Percentiles rank a stretch among this genome's conserved stretches.
Evolutionary conservation across 148 eudicot genomes (phyloP).

Genomic region (Mesembryanthemum crystallinum): DNA sequence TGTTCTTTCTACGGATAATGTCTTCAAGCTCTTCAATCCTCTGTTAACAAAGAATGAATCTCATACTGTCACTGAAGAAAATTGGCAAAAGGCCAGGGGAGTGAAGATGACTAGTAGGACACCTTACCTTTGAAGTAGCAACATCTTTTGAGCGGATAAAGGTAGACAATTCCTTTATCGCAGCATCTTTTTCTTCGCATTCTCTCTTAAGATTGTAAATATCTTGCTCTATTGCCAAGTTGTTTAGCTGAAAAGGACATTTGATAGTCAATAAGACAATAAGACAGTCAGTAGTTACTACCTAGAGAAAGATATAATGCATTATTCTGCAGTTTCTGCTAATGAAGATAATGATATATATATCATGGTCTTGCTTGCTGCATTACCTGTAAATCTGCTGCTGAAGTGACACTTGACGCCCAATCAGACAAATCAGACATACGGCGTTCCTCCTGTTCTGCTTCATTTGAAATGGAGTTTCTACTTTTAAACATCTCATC

Average conservation of each 20-base stretch:
- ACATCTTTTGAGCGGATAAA: conserved; percentile 58
- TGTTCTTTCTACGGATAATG: conserved; percentile 67
- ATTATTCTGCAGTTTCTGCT: background rate
- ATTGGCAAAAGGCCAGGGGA: background rate
- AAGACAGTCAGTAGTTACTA: background rate
- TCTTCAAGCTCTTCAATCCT: conserved; percentile 83
- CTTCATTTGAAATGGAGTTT: conserved; percentile 33
- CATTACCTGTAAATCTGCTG: conserved; percentile 63
- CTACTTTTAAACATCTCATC: conserved; percentile 46
- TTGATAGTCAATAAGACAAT: conserved; percentile 1
- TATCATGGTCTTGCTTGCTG: background rate
- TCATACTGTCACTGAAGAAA: background rate
- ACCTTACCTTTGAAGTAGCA: conserved; percentile 58
- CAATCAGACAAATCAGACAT: conserved; percentile 97
- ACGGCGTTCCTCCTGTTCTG: conserved; percentile 83
- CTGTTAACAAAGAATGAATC: conserved; percentile 34
- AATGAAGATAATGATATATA: background rate
- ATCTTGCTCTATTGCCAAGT: conserved; percentile 60
- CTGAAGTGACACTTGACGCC: conserved; percentile 74
- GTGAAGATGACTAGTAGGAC: background rate
- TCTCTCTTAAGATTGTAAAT: conserved; percentile 56
- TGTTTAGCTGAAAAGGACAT: conserved; percentile 46
- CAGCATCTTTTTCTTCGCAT: conserved; percentile 73
- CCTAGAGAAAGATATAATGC: background rate
- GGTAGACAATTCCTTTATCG: conserved; percentile 64